Evolutionary conservation across 352 stramenopile species (phyloP).

Genomic region (Pythium grandisporangium): DNA sequence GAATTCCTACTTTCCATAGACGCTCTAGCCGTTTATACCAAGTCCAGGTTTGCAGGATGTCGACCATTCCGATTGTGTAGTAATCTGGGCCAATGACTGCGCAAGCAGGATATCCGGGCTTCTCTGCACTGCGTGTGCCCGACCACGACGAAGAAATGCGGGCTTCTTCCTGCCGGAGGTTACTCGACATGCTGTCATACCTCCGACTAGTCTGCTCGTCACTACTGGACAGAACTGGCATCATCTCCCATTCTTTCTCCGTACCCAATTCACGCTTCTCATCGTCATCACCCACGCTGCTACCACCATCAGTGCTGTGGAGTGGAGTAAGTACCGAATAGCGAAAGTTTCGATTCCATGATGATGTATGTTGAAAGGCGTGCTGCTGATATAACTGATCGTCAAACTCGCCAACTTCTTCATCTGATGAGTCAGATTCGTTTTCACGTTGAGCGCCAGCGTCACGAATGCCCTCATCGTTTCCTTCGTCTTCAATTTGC

Average conservation of each 20-base stretch:
- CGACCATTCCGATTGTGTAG: slow-evolving; percentile 86
- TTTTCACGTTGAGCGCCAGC: slow-evolving; percentile 6
- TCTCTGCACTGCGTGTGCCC: slow-evolving; percentile 46
- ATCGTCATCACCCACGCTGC: too few relatives aligned
- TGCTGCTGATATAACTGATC: too few relatives aligned
- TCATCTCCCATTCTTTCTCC: slow-evolving; percentile 26
- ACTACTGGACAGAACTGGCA: too few relatives aligned
- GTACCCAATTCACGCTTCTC: too few relatives aligned
- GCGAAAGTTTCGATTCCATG: slow-evolving; percentile 56
- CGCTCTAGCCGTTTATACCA: slow-evolving; percentile 73
- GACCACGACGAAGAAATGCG: too few relatives aligned
- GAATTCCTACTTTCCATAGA: slow-evolving; percentile 76
- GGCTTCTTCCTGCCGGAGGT: too few relatives aligned
- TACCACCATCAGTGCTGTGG: too few relatives aligned
- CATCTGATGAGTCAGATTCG: too few relatives aligned
- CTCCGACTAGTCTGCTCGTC: slow-evolving; percentile 9
- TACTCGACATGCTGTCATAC: slow-evolving; percentile 51
- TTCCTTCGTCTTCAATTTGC: slow-evolving; percentile 32
- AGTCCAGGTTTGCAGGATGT: slow-evolving; percentile 88
- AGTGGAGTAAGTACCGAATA: slow-evolving; percentile 70
- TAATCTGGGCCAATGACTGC: slow-evolving; percentile 77
- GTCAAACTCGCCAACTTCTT: too few relatives aligned
- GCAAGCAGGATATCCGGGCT: slow-evolving; percentile 55
- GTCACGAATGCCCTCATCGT: slow-evolving; percentile 17
- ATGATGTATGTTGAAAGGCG: too few relatives aligned